Evolutionary conservation across 176 grass and related monocot species (phyloP).

Genomic region (Eragrostis nindensis): DNA sequence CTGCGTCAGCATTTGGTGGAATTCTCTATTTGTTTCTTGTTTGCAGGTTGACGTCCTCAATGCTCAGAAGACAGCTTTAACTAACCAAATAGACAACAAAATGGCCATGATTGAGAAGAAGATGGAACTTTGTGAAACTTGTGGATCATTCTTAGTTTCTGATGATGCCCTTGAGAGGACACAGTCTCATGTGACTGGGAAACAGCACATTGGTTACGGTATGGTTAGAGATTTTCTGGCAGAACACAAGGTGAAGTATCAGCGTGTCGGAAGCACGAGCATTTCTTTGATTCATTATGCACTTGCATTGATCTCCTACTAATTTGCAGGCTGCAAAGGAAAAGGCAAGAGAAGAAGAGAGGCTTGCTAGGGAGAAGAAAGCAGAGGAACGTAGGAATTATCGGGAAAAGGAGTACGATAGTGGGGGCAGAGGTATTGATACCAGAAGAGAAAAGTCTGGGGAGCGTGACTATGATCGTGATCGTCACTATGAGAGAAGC

Average conservation of each 20-base stretch:
- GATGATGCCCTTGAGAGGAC: slow-evolving; percentile 94
- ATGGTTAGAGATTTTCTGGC: slow-evolving; percentile 87
- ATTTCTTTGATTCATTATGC: slow-evolving; percentile 34
- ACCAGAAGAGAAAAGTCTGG: slow-evolving; percentile 52
- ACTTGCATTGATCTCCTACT: slow-evolving; percentile 24
- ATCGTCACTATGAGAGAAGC: slow-evolving; percentile 50
- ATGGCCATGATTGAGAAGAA: slow-evolving; percentile 85
- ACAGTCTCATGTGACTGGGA: slow-evolving; percentile 87
- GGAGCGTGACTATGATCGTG: slow-evolving; percentile 55
- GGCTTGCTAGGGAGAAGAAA: slow-evolving; percentile 73
- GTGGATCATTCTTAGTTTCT: slow-evolving; percentile 88
- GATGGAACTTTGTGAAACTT: slow-evolving; percentile 92
- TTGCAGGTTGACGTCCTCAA: slow-evolving; percentile 81
- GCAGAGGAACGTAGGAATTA: slow-evolving; percentile 62
- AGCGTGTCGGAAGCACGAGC: slow-evolving; percentile 15
- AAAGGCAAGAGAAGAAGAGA: slow-evolving; percentile 67
- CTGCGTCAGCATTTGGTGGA: slow-evolving; percentile 18
- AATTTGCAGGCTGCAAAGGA: slow-evolving; percentile 64
- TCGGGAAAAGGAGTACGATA: slow-evolving; percentile 60
- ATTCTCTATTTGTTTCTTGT: slow-evolving; percentile 22
- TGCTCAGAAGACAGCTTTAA: slow-evolving; percentile 74
- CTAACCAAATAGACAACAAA: slow-evolving; percentile 75
- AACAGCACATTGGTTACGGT: slow-evolving; percentile 95
- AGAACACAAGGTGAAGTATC: slow-evolving; percentile 69
- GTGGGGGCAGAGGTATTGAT: slow-evolving; percentile 44